These are phyloP conservation scores for Cadophora sp. DNA, from an alignment of 2,329 filamentous ascomycete genomes.

Conservation along the genomic window DNA sequence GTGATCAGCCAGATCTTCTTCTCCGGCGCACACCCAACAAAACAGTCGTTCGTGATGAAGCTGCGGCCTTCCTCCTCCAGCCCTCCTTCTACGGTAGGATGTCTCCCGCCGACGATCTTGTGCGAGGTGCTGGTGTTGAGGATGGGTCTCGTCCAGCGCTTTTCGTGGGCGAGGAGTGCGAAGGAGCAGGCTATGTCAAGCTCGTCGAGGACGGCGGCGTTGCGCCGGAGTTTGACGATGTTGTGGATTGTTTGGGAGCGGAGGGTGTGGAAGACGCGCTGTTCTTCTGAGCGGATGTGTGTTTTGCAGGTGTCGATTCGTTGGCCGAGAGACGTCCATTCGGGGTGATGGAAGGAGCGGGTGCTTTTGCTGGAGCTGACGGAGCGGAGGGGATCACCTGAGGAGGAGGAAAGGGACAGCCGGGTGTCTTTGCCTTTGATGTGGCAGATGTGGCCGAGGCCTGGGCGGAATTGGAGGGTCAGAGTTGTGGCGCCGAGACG, in stretches of 20 bases:
- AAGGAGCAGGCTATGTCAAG: slow-evolving; percentile 90
- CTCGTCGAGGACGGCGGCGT: slow-evolving; percentile 91
- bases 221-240: slow-evolving; percentile 84
- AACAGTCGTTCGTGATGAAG: slow-evolving; percentile 87
- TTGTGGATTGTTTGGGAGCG: slow-evolving; percentile 80
- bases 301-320: slow-evolving; percentile 78
- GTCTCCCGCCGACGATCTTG: slow-evolving; percentile 83
- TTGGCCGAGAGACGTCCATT: slow-evolving; percentile 84
- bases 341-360: slow-evolving; percentile 79
- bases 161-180: slow-evolving; percentile 77
- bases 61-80: slow-evolving; percentile 78
- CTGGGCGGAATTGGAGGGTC: slow-evolving; percentile 84
- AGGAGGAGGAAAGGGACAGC: slow-evolving; percentile 36
- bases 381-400: slow-evolving; percentile 49
- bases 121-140: slow-evolving; percentile 71
- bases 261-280: slow-evolving; percentile 76
- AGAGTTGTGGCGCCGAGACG: slow-evolving; percentile 69
- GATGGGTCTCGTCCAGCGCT: slow-evolving; percentile 74
- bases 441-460: slow-evolving; percentile 88
- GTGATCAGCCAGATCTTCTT: slow-evolving; percentile 72
- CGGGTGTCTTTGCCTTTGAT: slow-evolving; percentile 79
- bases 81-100: slow-evolving; percentile 89
- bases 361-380: slow-evolving; percentile 85
- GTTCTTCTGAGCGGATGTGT: slow-evolving; percentile 84
- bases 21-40: slow-evolving; percentile 66